Base-by-base conservation (phyloP, 2,329 filamentous ascomycete species). In the Aspergillus nomiae region DNA sequence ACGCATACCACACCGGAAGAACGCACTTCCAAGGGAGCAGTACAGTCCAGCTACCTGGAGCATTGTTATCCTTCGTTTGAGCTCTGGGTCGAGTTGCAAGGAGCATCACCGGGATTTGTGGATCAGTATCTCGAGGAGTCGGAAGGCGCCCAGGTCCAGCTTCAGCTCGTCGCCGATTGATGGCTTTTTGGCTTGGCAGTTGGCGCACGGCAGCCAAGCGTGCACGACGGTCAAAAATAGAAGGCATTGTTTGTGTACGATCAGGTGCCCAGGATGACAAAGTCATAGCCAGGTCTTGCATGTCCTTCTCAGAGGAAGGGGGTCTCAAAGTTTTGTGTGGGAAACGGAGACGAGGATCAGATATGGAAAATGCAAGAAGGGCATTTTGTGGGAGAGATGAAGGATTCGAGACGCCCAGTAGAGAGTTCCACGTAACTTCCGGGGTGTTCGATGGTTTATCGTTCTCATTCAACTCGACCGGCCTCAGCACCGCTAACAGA, bases 11-110 rank as follows among this genome's bases (percentile, higher is more conserved):
- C 36, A 97, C 83, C 0, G 92, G 87, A 41, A 88, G 82, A 41
- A 98, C 90, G 70, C 92, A 97, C 73, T 92, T 93, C 92, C 94
- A 97, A 0, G 95, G 95, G 3, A 95, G 84, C 28, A 98, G 82
- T 1, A 98, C 75, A 0, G 89, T 95, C 92, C 93, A 98, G 0
- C 84, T 89, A 0, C 90, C 90, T 55, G 90, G 88, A 1, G 82
- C 80, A 54, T 84, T 85, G 12, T 77, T 80, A 43, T 79, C 78
- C 34, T 70, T 77, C 8, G 70, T 65, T n/a, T 69, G 62, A 36
- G 61, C 58, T 12, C 78, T 74, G 11, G 83, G 75, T 4, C 87
- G 85, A 12, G 86, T 87, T 38, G 89, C 84, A 5, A 92, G 83
- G 7, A 96, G 78, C 1, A 94, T 81, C 45, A 94, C 78, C 0